These are phyloP conservation scores for Triticum dicoccoides DNA, from an alignment of 176 grass and related monocot species.

Conservation along the genomic window DNA sequence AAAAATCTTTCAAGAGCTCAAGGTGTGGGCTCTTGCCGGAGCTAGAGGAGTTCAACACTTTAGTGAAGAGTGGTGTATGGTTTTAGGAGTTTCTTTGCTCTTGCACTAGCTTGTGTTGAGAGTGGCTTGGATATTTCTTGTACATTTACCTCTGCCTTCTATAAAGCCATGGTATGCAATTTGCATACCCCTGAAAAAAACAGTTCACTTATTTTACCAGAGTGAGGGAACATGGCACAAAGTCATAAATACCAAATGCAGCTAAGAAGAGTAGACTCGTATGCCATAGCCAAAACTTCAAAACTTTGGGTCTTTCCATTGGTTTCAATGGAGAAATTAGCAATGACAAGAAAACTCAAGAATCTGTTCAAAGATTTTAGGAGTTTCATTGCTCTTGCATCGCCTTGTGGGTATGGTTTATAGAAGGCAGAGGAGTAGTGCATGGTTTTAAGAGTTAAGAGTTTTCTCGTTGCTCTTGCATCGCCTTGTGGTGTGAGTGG, in stretches of 20 bases:
- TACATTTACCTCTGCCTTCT: background rate
- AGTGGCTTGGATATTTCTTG: background rate
- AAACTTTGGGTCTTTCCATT: background rate
- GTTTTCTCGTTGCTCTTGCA: no score
- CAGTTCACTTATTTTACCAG: background rate
- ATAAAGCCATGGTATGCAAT: background rate
- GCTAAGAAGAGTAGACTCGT: background rate
- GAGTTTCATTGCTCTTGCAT: no score
- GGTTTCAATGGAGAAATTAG: background rate
- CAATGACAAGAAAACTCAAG: background rate
- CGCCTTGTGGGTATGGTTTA: no score
- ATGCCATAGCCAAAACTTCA: background rate
- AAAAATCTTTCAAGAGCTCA: background rate
- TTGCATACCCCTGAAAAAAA: background rate
- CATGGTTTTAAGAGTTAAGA: no score
- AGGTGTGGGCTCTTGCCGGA: background rate
- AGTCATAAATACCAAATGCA: background rate
- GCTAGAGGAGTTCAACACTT: background rate
- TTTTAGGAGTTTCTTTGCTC: background rate
- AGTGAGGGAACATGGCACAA: background rate
- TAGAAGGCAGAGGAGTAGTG: no score
- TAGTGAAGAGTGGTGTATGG: background rate
- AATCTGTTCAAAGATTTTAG: background rate
- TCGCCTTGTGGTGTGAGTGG: no score
- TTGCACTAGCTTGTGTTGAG: background rate